Evolutionary conservation across 305 asterid species (phyloP), one percentile per base, ranked within the genome.

Genomic region (Caryopteris hybrid): DNA sequence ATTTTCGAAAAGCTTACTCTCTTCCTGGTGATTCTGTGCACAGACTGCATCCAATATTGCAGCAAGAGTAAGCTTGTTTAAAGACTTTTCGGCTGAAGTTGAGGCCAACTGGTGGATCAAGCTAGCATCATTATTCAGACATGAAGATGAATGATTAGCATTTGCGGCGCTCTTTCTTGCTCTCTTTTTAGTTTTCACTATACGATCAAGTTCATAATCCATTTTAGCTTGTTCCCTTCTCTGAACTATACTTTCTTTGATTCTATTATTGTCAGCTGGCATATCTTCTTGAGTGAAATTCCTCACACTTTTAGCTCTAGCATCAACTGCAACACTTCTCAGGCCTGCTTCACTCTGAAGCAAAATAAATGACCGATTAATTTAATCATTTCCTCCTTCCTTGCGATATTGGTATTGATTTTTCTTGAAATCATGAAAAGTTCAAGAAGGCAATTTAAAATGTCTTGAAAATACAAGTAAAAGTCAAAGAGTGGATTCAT

Each of bases 41-140:
- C 73, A 58, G 54, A 76, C 79, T 46, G 77, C 82, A 64, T 76
- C 83, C 41, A 84, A 65, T 43, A 86, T 51, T 13, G 81, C 84
- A 20, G 80, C 90, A 14, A 84, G 39, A 9, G 71, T 80, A n/a
- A 79, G 73, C 77, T 73, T 76, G 18, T 74, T 76, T 7, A 65
- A 34, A 17, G 86, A 75, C 41, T 64, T 61, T 56, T 80, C 86
- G 20, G 72, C 74, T 18, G 85, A 77, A 75, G 78, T 18, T 12
- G 84, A 73, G 51, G 78, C 50, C 57, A 33, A 72, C 57, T 67
- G 83, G 25, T 64, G 20, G 23, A 54, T 51, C 74, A 61, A 63
- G 18, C 41, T 62, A 50, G 54, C 70, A 52, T 67, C 74, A 62
- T 72, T 74, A 5, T 68, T 61, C 55, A 59, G 48, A 34, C 39